Percentiles rank a stretch among this genome's conserved stretches.
Conservation (phyloP, 352 stramenopile species). For the Thraustochytrium sp. region DNA sequence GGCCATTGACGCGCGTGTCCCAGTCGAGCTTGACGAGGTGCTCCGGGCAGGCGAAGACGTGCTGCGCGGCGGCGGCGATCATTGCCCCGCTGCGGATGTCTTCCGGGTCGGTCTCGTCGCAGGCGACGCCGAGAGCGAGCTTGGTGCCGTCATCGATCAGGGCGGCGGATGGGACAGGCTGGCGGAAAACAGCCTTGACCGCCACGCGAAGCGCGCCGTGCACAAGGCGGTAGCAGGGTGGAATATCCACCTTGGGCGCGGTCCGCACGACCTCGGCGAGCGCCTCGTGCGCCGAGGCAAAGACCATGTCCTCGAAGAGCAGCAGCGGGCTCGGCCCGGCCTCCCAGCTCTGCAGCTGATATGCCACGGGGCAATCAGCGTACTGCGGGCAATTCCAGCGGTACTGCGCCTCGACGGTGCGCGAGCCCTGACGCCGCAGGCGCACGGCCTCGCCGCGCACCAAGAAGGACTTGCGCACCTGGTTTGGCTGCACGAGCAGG, state of each 20-base stretch:
- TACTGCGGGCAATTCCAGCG: slow-evolving; percentile 28
- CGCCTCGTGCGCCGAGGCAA: neutral
- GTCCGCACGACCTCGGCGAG: neutral
- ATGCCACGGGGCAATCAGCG: neutral
- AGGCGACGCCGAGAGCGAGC: neutral
- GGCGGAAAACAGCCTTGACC: neutral
- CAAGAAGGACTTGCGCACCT: neutral
- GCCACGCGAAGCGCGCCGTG: neutral
- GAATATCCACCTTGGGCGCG: neutral
- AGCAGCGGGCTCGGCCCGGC: neutral
- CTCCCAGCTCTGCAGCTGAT: slow-evolving; percentile 1
- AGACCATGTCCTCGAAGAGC: slow-evolving; percentile 30
- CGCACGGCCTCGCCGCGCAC: neutral
- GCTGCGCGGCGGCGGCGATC: neutral
- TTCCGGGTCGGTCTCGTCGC: neutral
- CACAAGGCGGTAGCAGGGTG: neutral
- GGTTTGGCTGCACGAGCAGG: neutral
- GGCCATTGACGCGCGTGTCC: neutral
- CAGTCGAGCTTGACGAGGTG: neutral
- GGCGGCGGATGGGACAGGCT: neutral
- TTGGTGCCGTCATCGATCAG: neutral
- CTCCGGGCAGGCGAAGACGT: neutral
- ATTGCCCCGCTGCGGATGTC: neutral
- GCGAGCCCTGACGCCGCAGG: neutral
- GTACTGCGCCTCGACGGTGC: slow-evolving; percentile 7